Base-by-base conservation (phyloP, 805 yeast species). In the Ogataea nakhonphanomensis region DNA sequence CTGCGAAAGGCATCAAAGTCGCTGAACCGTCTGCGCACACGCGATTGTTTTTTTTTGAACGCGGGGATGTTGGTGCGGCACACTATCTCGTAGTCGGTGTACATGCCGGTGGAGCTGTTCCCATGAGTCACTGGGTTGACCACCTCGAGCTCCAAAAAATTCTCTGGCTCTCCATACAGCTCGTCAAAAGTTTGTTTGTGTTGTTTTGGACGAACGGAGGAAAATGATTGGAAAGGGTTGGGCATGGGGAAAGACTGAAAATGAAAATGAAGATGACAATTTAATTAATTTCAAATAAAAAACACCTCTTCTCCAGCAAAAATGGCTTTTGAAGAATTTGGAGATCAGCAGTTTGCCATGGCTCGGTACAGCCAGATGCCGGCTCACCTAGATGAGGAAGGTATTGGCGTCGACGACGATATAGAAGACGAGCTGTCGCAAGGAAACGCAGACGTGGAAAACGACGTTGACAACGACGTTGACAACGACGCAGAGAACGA, bases 1-100 rank as follows among this genome's bases (percentile, higher is more conserved):
- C 77, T 81, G 46, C 86, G 73, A 57, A 91, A 86, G 17, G 76
- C 72, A 45, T 85, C 98, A 61, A 91, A 91, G 56, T 93, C 98
- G 31, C 89, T 78, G 67, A 88, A 91, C 35, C 98, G 66, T 52
- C 99, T 74, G 45, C 97, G 77, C 6, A 89, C 95, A 24, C 71
- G 64, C 23, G 88, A 78, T 29, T 62, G 61, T 37, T 79, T 69
- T 45, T 76, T 73, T 47, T 76, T 76, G 64, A 93, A 91, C 2
- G 89, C 81, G 1, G 98, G 98, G 41, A 93, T 78, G 62, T 93
- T 91, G 17, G 97, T 91, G 38, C 89, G 72, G 60, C 96, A 88
- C 7, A 84, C 71, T 15, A 91, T 78, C 62, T 90, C 97, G 62
- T 91, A 91, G 63, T 91, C 98, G 8, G 98, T 91, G 61, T 73